phyloP scores from a whole-genome alignment of 2,329 filamentous ascomycete genomes.

The Hypoxylon sp. region DNA sequence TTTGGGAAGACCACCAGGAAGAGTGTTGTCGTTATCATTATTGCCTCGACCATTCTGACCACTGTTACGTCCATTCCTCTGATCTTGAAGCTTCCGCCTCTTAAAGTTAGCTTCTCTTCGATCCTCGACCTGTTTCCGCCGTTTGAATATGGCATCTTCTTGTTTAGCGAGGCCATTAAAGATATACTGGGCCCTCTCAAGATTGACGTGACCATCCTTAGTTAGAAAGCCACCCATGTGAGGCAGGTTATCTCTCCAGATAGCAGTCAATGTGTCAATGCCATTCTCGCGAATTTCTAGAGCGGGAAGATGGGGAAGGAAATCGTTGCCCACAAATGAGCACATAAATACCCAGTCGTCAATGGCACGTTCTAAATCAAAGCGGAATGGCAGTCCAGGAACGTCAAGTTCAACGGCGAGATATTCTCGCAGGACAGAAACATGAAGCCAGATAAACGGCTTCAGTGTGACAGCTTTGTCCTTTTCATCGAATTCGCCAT shows the following conservation, averaged over 20 bases:
- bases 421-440: slow-evolving; percentile 92
- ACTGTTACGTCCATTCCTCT: slow-evolving; percentile 53
- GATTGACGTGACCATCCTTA: slow-evolving; percentile 92
- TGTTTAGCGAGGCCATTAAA: slow-evolving; percentile 90
- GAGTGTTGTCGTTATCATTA: slow-evolving; percentile 55
- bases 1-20: slow-evolving; percentile 67
- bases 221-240: slow-evolving; percentile 96
- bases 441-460: slow-evolving; percentile 98
- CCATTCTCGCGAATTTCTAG: slow-evolving; percentile 97
- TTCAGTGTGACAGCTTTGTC: slow-evolving; percentile 79
- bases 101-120: slow-evolving; percentile 84
- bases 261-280: slow-evolving; percentile 95
- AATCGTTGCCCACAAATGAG: slow-evolving; percentile 99
- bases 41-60: slow-evolving; percentile 53
- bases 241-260: slow-evolving; percentile 94
- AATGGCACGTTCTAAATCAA: slow-evolving; percentile 92
- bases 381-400: slow-evolving; percentile 85
- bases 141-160: slow-evolving; percentile 92
- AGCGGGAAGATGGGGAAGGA: slow-evolving; percentile 96
- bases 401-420: slow-evolving; percentile 90
- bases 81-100: slow-evolving; percentile 80
- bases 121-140: slow-evolving; percentile 88
- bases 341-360: slow-evolving; percentile 99
- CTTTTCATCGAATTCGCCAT: slow-evolving; percentile 86
- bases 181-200: slow-evolving; percentile 89